phyloP scores from a whole-genome alignment of 768 basidiomycete genomes.

The Auriscalpium orientale region DNA sequence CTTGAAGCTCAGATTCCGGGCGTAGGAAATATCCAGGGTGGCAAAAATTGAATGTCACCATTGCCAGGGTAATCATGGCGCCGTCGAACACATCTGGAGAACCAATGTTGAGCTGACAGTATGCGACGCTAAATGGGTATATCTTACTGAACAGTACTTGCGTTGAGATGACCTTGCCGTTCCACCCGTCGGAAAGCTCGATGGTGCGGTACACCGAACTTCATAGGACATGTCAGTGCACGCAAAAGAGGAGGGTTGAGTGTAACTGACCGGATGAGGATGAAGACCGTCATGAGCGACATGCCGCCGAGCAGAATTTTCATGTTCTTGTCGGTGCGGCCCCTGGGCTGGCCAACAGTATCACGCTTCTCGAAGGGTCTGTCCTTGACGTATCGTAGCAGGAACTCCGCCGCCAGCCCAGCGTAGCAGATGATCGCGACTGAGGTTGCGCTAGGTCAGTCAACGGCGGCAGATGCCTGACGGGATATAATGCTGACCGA shows the following conservation, averaged over 20 bases:
- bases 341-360: not conserved
- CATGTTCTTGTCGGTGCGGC: not conserved
- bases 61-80: conserved; percentile 8
- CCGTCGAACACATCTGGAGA: conserved; percentile 8
- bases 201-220: conserved; percentile 8
- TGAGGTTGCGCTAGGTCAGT: not conserved
- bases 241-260: not conserved
- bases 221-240: not conserved
- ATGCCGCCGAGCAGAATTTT: conserved; percentile 3
- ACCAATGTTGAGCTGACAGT: not conserved
- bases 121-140: not conserved
- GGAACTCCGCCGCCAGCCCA: conserved; percentile 4
- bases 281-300: conserved; percentile 9
- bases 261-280: conserved; percentile 4
- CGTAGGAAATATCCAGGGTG: conserved; percentile 5
- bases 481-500: conserved; percentile 4
- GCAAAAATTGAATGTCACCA: conserved; percentile 6
- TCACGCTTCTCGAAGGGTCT: not conserved
- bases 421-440: conserved; percentile 10
- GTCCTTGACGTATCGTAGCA: not conserved
- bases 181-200: conserved; percentile 7
- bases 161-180: conserved; percentile 7
- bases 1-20: too few relatives aligned
- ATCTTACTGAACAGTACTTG: conserved; percentile 7
- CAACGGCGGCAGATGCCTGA: not conserved